A percentile compares a stretch with the other conserved stretches of the same genome.
phyloP scores from a whole-genome alignment of 2,329 filamentous ascomycete genomes.

The Rutstroemia sp. region DNA sequence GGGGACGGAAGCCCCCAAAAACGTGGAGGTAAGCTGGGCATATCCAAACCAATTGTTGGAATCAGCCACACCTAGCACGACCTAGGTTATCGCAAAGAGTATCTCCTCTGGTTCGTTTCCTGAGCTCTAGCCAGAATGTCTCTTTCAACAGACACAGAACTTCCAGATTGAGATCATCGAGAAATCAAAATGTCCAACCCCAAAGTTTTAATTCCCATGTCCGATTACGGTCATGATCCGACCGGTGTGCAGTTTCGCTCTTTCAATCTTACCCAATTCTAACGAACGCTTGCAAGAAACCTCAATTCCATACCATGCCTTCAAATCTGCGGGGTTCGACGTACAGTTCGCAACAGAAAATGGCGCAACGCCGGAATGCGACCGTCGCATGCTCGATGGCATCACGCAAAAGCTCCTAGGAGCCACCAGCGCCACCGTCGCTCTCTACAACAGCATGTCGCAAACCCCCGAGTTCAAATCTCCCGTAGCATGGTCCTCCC shows the following conservation, averaged over 20 bases:
- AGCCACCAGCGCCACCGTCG: conserved; percentile 35
- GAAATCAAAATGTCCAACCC: not conserved
- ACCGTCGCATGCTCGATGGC: conserved; percentile 42
- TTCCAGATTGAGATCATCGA: not conserved
- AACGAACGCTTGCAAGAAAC: conserved; percentile 36
- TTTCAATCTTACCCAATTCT: not conserved
- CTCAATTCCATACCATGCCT: conserved; percentile 40
- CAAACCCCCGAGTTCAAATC: conserved; percentile 35
- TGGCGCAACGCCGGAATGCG: conserved; percentile 40
- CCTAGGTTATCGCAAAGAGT: too few species aligned
- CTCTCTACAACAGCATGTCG: conserved; percentile 38
- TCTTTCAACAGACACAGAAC: not conserved
- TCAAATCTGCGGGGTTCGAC: conserved; percentile 41
- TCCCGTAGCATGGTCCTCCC: conserved; percentile 39
- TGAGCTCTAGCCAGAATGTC: too few species aligned
- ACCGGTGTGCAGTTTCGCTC: conserved; percentile 34
- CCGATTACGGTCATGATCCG: conserved; percentile 48
- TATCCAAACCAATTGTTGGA: too few species aligned
- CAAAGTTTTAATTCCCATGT: conserved; percentile 43
- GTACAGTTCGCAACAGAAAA: conserved; percentile 44
- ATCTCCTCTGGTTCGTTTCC: too few species aligned
- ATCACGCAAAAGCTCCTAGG: conserved; percentile 43
- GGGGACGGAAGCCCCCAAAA: not conserved
- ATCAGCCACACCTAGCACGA: too few species aligned
- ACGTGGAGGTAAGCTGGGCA: too few species aligned